Evolutionary conservation across 2,329 filamentous ascomycete genomes (phyloP).

Genomic region (Colletotrichum viniferum): DNA sequence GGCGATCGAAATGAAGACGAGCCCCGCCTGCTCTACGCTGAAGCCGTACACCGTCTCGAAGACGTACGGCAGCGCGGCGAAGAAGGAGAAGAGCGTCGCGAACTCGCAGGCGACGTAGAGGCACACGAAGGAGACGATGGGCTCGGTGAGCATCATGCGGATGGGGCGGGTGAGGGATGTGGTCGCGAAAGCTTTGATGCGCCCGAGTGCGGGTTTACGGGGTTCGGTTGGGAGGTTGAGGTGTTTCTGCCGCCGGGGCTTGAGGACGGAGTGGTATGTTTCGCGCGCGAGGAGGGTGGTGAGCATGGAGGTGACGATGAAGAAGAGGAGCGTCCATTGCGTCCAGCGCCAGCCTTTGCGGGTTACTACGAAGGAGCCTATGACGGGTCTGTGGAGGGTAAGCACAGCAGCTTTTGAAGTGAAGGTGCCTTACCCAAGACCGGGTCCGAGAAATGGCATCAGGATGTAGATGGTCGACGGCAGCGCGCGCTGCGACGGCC

Average conservation of each 20-base stretch:
- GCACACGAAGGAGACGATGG: constrained; percentile 62
- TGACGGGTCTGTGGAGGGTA: constrained; percentile 42
- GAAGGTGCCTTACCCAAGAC: constrained; percentile 46
- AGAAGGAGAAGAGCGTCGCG: constrained; percentile 57
- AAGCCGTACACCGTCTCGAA: constrained; percentile 52
- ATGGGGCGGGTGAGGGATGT: constrained; percentile 54
- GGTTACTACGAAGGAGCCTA: constrained; percentile 51
- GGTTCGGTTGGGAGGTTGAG: constrained; percentile 32
- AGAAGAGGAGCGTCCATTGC: constrained; percentile 54
- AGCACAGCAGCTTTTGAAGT: not conserved
- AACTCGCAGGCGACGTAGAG: constrained; percentile 57
- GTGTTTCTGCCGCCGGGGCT: constrained; percentile 40
- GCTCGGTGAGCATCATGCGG: constrained; percentile 65
- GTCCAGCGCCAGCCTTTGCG: constrained; percentile 59
- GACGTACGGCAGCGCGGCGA: constrained; percentile 54
- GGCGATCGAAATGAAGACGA: constrained; percentile 51
- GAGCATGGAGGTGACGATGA: constrained; percentile 40
- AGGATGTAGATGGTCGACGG: constrained; percentile 51
- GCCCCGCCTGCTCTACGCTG: constrained; percentile 41
- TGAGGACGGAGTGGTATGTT: constrained; percentile 60
- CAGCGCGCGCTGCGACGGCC: constrained; percentile 42
- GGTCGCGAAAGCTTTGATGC: constrained; percentile 35
- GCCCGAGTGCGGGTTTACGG: constrained; percentile 25
- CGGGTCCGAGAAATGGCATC: constrained; percentile 58
- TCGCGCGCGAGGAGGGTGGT: constrained; percentile 49